Percentiles rank a stretch among this genome's conserved stretches.
phyloP scores from a whole-genome alignment of 441 rosid genomes.

The Croton laevigatus region DNA sequence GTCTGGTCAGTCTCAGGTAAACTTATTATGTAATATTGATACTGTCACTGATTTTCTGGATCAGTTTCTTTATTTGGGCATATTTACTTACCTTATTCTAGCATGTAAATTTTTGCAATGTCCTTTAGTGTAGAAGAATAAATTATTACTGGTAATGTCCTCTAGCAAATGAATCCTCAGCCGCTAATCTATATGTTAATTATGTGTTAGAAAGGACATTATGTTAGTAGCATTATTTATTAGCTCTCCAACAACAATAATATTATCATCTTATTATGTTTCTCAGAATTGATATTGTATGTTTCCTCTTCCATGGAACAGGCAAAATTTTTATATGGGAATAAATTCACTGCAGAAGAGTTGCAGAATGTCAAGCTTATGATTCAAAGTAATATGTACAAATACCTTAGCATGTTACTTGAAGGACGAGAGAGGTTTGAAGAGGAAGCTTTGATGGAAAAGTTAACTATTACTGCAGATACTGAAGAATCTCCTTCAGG shows the following conservation, averaged over 20 bases:
- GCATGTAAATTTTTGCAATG: background rate
- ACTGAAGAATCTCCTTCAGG: conserved; percentile 28
- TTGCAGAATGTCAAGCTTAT: conserved; percentile 48
- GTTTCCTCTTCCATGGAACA: conserved; percentile 23
- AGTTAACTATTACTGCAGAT: conserved; percentile 10
- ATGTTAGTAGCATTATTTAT: background rate
- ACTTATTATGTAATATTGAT: background rate
- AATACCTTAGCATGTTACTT: conserved; percentile 57
- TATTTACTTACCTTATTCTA: background rate
- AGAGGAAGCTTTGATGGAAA: conserved; percentile 44
- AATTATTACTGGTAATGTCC: background rate
- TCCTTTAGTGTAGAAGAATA: background rate
- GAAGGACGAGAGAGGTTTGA: conserved; percentile 66
- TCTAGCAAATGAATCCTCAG: background rate
- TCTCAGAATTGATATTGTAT: conserved; percentile 2
- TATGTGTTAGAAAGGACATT: background rate
- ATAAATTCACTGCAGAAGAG: conserved; percentile 47
- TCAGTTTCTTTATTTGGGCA: background rate
- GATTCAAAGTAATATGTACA: conserved; percentile 66
- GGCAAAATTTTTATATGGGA: conserved; percentile 60
- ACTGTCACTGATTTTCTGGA: background rate
- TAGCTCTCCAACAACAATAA: background rate
- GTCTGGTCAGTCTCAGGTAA: background rate
- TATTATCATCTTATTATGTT: background rate
- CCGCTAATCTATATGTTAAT: background rate